phyloP scores from a whole-genome alignment of 495 filamentous ascomycete species.

The Hypoxylon perforatum region DNA sequence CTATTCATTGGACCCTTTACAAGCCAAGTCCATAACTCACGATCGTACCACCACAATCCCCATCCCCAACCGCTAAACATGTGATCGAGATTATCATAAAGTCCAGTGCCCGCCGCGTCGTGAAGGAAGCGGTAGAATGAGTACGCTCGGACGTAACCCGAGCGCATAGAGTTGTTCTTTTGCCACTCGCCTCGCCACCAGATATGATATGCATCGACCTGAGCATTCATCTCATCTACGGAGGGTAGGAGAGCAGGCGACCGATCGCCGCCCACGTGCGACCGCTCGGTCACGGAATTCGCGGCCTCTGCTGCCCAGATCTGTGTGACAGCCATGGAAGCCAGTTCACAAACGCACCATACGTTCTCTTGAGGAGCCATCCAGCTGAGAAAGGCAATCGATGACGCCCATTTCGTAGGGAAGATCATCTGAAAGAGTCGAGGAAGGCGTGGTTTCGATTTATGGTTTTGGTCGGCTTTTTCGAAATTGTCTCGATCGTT shows the following conservation, averaged over 20 bases:
- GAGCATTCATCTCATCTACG: conserved; percentile 34
- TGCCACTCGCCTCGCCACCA: conserved; percentile 37
- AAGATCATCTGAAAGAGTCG: conserved; percentile 42
- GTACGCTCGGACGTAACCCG: conserved; percentile 22
- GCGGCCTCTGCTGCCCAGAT: conserved; percentile 37
- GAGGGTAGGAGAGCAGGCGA: conserved; percentile 35
- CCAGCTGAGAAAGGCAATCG: conserved; percentile 35
- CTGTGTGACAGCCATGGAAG: conserved; percentile 45
- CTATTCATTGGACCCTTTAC: conserved; percentile 34
- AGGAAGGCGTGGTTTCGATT: conserved; percentile 22
- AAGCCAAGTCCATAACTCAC: conserved; percentile 39
- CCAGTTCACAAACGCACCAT: conserved; percentile 36
- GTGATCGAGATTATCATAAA: conserved; percentile 38
- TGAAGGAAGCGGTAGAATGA: conserved; percentile 40
- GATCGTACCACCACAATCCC: conserved; percentile 45
- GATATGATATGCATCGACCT: conserved; percentile 35
- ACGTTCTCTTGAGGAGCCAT: conserved; percentile 29
- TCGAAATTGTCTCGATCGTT: neutral
- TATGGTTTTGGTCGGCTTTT: neutral
- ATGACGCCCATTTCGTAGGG: conserved; percentile 34
- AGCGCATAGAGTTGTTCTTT: conserved; percentile 20
- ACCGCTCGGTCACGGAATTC: neutral
- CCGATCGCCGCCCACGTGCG: conserved; percentile 5
- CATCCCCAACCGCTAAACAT: conserved; percentile 32
- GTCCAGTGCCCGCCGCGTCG: conserved; percentile 41